Conservation (phyloP, 345 rosid genomes). For the Kernera saxatilis region DNA sequence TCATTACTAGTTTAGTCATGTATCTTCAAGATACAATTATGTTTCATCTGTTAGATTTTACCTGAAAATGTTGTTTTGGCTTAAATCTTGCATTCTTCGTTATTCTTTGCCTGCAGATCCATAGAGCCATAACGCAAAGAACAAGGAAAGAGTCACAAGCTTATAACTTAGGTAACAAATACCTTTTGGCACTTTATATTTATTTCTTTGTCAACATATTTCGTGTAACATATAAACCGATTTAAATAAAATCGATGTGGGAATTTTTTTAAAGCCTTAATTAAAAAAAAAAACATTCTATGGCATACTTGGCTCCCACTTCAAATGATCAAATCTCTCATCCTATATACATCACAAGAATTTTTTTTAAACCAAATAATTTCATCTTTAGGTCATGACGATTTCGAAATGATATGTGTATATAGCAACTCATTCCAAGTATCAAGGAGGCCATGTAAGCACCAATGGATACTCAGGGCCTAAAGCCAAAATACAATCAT, state of each 20-base stretch:
- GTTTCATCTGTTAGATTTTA: not conserved
- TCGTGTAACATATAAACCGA: not conserved
- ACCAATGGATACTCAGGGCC: conserved; percentile 95
- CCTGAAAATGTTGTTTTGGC: not conserved
- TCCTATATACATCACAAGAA: conserved; percentile 8
- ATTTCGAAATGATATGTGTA: conserved; percentile 42
- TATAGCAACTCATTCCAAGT: conserved; percentile 79
- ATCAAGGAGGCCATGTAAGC: conserved; percentile 81
- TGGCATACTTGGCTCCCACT: not conserved
- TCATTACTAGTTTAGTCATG: too few relatives aligned
- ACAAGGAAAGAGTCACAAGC: not conserved
- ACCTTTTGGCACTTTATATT: not conserved
- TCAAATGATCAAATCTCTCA: not conserved
- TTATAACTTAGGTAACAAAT: not conserved
- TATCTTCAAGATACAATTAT: not conserved
- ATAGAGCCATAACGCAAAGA: not conserved
- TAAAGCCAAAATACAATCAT: too few relatives aligned
- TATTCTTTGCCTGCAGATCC: not conserved
- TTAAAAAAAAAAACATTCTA: not conserved
- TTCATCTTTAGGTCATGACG: conserved; percentile 27
- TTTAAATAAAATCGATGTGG: not conserved
- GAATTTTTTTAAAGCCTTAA: not conserved
- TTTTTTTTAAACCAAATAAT: not conserved
- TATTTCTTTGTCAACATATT: not conserved
- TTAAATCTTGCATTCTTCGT: not conserved